Percentiles rank a stretch among this genome's conserved stretches.
Evolutionary conservation across 1,284 basidiomycete genomes (phyloP).

Genomic region (Sporisorium scitamineum): DNA sequence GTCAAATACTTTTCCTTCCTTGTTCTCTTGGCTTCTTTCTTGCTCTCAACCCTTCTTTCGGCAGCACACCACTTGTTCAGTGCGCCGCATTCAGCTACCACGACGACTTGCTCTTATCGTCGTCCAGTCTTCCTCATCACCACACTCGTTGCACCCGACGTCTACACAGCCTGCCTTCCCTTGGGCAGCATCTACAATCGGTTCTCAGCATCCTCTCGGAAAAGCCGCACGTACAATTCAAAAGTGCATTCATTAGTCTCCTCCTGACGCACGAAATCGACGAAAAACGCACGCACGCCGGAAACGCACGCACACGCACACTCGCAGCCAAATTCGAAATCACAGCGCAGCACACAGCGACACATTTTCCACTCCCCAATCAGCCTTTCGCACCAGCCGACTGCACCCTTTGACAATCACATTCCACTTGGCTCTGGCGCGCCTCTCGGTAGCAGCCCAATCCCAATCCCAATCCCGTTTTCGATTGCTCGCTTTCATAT

Average conservation of each 20-base stretch:
- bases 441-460: background rate
- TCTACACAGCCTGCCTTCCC: background rate
- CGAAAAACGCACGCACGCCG: slow-evolving; percentile 9
- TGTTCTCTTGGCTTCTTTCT: background rate
- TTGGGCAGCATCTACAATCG: background rate
- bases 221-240: background rate
- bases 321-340: slow-evolving; percentile 23
- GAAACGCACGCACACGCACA: slow-evolving; percentile 14
- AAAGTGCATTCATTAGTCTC: background rate
- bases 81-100: background rate
- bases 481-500: slow-evolving; percentile 12
- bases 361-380: slow-evolving; percentile 17
- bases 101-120: slow-evolving; percentile 2
- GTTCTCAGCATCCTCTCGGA: background rate
- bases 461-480: slow-evolving; percentile 20
- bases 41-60: background rate
- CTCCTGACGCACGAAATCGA: slow-evolving; percentile 3
- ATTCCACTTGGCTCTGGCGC: slow-evolving; percentile 13
- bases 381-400: slow-evolving; percentile 11
- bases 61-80: background rate
- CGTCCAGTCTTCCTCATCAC: background rate
- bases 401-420: slow-evolving; percentile 12
- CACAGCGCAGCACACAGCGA: slow-evolving; percentile 24
- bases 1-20: background rate
- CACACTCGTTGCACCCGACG: background rate